Percentiles rank a stretch among this genome's conserved stretches.
Evolutionary conservation across 441 rosid species (phyloP).

Genomic region (Syzygium malaccense): DNA sequence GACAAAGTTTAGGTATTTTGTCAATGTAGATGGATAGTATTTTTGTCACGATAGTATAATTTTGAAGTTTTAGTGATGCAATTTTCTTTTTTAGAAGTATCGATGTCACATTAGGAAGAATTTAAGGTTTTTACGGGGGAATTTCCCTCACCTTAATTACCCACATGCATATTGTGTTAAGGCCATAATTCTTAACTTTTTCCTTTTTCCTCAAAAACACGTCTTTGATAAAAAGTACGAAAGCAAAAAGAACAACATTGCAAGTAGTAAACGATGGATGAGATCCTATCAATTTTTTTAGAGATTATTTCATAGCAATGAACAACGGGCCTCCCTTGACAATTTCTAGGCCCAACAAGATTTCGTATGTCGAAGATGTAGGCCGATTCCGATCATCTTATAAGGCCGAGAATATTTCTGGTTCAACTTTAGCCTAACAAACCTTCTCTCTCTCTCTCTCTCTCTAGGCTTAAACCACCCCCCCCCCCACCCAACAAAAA

Average conservation of each 20-base stretch:
- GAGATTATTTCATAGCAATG: neutral
- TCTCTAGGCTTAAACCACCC: neutral
- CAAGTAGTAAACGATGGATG: neutral
- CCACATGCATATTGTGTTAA: neutral
- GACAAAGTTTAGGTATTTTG: neutral
- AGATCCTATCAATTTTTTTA: neutral
- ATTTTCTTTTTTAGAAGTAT: neutral
- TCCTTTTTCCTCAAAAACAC: too few relatives aligned
- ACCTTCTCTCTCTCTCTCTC: neutral
- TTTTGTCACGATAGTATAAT: neutral
- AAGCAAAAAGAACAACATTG: neutral
- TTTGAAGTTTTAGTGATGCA: neutral
- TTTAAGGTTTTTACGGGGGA: neutral
- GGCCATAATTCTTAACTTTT: neutral
- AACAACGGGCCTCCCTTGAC: neutral
- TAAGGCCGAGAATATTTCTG: neutral
- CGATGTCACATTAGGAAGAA: fast-evolving
- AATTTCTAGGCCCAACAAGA: neutral
- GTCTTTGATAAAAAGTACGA: too few relatives aligned
- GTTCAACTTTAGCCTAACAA: neutral
- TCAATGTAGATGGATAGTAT: neutral
- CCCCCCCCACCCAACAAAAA: neutral
- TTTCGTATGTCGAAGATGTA: neutral
- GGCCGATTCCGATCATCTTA: neutral
- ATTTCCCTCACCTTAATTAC: too few relatives aligned